Evolutionary conservation across 1,139 yeast species (phyloP).

Genomic region (Debaryomycetaceae sp.): DNA sequence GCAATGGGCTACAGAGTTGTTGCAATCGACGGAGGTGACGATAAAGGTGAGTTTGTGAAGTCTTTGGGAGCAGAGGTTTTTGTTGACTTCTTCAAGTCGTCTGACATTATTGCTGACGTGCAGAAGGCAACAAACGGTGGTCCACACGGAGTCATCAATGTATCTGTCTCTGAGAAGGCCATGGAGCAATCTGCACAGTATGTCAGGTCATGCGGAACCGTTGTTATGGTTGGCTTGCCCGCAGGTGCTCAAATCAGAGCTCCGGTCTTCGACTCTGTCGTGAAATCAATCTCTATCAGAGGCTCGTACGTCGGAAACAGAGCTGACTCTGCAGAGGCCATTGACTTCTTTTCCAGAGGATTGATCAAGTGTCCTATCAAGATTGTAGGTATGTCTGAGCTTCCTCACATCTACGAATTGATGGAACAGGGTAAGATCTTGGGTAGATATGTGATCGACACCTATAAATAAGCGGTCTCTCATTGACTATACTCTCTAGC

Average conservation of each 20-base stretch:
- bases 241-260: slow-evolving; percentile 66
- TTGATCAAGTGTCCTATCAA: slow-evolving; percentile 67
- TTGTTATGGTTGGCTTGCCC: slow-evolving; percentile 72
- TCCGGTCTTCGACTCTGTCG: slow-evolving; percentile 62
- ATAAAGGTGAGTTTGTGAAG: slow-evolving; percentile 7
- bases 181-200: slow-evolving; percentile 60
- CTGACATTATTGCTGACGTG: slow-evolving; percentile 56
- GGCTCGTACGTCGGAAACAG: slow-evolving; percentile 83
- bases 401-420: slow-evolving; percentile 57
- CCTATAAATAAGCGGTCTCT: slow-evolving; percentile 28
- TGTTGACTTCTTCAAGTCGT: slow-evolving; percentile 43
- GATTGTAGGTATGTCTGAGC: slow-evolving; percentile 63
- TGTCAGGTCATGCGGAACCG: slow-evolving; percentile 67
- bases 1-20: slow-evolving; percentile 12
- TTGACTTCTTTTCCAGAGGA: slow-evolving; percentile 71
- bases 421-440: slow-evolving; percentile 70
- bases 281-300: slow-evolving; percentile 58
- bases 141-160: slow-evolving; percentile 72
- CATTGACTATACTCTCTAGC: slow-evolving; percentile 12
- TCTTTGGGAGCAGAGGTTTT: slow-evolving; percentile 10
- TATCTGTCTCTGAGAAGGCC: slow-evolving; percentile 67
- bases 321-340: slow-evolving; percentile 73
- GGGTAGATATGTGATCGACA: slow-evolving; percentile 77
- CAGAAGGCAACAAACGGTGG: slow-evolving; percentile 68
- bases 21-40: slow-evolving; percentile 11